Base-by-base conservation (phyloP, 2,329 filamentous ascomycete species). In the Fusarium clavum region DNA sequence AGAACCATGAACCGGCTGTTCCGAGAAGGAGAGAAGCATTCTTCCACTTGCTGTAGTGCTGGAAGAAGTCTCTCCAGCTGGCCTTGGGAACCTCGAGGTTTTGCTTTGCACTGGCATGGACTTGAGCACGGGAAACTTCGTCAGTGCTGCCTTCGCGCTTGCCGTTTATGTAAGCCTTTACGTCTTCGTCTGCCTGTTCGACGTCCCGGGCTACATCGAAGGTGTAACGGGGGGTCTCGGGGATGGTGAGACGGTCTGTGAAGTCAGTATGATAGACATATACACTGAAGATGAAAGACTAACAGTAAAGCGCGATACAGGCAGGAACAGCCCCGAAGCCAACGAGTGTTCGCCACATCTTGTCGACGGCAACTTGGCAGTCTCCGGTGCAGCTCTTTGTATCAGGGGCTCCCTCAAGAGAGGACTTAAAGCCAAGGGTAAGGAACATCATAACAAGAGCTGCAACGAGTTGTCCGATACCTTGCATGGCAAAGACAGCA, bases 171-270 rank as follows among this genome's bases (percentile, higher is more conserved):
- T 95, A 96, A n/a, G 91, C 90, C 76, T 90, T 87, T 71, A 91
- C 87, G 70, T 96, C 93, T 48, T 88, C 88, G 56, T 89, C 86
- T 44, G 88, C 93, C 82, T 93, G 90, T 74, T 92, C 87, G 41
- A 93, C 85, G 75, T 96, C 92, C 45, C 88, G 89, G 53, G 89
- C 86, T 24, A 96, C 88, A 77, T 96, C 93, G 74, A 96, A 95
- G 29, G 93, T 96, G 82, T 96, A 97, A 29, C 93, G 91, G 55
- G 93, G 93, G 34, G 93, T 95, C 82, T 97, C 93, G 25, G 93
- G 93, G 71, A 97, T 95, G 55, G 93, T 96, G 6, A 96, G 83
- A 74, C 91, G 90, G 75, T 81, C 80, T 81, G 18, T 8, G 9
- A 20, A 44, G 3, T 27, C 10, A 27, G 25, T 8, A 27, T 27